Evolutionary conservation across 352 stramenopile genomes (phyloP).

Genomic region (Globisporangium solare): DNA sequence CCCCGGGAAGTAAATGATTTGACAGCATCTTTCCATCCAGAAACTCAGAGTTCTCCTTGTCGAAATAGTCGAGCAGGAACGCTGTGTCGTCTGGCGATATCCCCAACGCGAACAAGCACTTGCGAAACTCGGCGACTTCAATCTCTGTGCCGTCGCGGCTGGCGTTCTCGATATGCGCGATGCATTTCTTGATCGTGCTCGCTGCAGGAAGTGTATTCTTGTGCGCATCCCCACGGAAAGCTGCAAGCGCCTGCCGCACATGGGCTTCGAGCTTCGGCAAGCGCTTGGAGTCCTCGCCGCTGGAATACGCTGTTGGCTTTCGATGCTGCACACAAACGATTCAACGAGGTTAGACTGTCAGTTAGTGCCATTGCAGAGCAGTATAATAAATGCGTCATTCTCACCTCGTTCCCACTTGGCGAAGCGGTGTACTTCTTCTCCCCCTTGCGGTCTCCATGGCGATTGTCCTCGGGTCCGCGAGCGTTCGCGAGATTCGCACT

Average conservation of each 20-base stretch:
- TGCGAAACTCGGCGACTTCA: conserved; percentile 23
- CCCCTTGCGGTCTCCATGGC: background rate
- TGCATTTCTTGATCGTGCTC: conserved; percentile 24
- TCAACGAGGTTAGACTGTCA: no score
- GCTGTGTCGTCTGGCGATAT: conserved; percentile 22
- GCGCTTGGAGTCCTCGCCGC: conserved; percentile 10
- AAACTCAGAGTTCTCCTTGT: conserved; percentile 12
- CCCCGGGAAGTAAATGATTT: conserved; percentile 17
- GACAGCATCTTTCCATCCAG: conserved; percentile 19
- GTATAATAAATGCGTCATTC: background rate
- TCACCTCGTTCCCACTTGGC: conserved; percentile 5
- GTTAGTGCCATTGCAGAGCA: no score
- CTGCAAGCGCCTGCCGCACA: conserved; percentile 23
- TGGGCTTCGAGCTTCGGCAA: conserved; percentile 16
- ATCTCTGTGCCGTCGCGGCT: conserved; percentile 12
- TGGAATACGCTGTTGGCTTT: background rate
- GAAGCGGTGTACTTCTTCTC: conserved; percentile 11
- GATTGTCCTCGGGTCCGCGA: background rate
- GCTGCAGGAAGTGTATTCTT: conserved; percentile 17
- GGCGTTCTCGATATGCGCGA: conserved; percentile 16
- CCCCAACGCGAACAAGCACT: conserved; percentile 34
- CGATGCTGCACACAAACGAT: background rate
- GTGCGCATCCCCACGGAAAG: conserved; percentile 14
- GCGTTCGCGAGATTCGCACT: conserved; percentile 2
- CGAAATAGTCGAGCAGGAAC: conserved; percentile 25